phyloP scores from a whole-genome alignment of 169 alveolate genomes.

The Sarcocystis neurona region DNA sequence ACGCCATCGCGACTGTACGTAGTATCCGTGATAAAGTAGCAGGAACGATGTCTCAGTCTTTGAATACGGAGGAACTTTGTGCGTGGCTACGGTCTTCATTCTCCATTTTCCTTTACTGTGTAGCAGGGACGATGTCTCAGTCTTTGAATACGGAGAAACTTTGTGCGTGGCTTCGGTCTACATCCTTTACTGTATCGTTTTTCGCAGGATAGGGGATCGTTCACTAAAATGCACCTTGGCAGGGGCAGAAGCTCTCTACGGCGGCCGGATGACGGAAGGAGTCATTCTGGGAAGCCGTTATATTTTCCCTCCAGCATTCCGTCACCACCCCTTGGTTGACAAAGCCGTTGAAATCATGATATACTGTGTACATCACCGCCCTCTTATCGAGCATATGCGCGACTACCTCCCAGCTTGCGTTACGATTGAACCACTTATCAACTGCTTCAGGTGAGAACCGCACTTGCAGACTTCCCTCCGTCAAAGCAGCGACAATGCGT shows the following conservation, averaged over 20 bases:
- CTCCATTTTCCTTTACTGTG: no score
- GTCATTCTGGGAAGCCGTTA: slow-evolving; percentile 64
- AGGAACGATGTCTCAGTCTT: no score
- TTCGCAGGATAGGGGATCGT: slow-evolving; percentile 35
- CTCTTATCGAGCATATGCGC: slow-evolving; percentile 5
- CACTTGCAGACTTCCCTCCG: background rate
- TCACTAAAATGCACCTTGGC: slow-evolving; percentile 31
- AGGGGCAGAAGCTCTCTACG: slow-evolving; percentile 60
- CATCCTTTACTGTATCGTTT: background rate
- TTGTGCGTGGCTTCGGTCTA: no score
- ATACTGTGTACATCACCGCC: slow-evolving; percentile 61
- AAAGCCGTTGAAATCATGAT: slow-evolving; percentile 62
- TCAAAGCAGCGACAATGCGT: no score
- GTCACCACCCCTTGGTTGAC: slow-evolving; percentile 66
- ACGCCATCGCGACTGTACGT: no score
- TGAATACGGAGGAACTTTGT: no score
- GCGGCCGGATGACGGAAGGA: slow-evolving; percentile 67
- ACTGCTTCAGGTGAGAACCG: slow-evolving; percentile 53
- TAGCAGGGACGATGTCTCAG: no score
- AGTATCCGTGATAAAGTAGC: no score
- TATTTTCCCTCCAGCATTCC: slow-evolving; percentile 69
- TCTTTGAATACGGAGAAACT: no score
- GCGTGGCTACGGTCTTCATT: no score
- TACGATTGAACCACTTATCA: slow-evolving; percentile 49
- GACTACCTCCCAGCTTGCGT: slow-evolving; percentile 29